phyloP scores from a whole-genome alignment of 2,329 filamentous ascomycete genomes.

The Aureobasidium sp. region DNA sequence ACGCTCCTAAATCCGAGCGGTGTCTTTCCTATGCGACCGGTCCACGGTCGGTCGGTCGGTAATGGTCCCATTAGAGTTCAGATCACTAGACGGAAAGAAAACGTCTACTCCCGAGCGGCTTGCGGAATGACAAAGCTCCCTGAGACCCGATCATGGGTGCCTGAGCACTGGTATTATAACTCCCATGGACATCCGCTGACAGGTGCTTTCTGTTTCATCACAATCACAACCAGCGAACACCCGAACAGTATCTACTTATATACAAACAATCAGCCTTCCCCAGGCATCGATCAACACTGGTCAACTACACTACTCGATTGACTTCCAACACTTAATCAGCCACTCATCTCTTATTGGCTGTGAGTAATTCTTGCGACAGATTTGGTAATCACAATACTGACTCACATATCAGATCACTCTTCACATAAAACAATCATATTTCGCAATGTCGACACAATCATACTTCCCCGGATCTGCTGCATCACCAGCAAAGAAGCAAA shows the following conservation, averaged over 20 bases:
- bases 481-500: conserved; percentile 54
- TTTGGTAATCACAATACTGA: conserved; percentile 12
- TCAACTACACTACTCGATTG: background rate
- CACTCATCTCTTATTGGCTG: conserved; percentile 9
- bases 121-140: conserved; percentile 3
- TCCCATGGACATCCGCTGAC: conserved; percentile 5
- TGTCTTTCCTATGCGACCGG: background rate
- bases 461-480: conserved; percentile 35
- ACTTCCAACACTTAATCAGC: background rate
- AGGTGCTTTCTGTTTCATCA: conserved; percentile 9
- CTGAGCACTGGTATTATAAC: conserved; percentile 11
- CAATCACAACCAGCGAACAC: conserved; percentile 9
- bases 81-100: background rate
- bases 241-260: background rate
- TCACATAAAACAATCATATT: conserved; percentile 31
- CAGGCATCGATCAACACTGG: background rate
- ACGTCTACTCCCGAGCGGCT: background rate
- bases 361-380: conserved; percentile 4
- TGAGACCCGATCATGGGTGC: background rate
- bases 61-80: background rate
- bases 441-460: conserved; percentile 31
- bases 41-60: background rate
- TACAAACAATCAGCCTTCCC: background rate
- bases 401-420: conserved; percentile 7
- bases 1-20: background rate